phyloP scores from a whole-genome alignment of 2,329 filamentous ascomycete genomes.

The Cladosporium velox region DNA sequence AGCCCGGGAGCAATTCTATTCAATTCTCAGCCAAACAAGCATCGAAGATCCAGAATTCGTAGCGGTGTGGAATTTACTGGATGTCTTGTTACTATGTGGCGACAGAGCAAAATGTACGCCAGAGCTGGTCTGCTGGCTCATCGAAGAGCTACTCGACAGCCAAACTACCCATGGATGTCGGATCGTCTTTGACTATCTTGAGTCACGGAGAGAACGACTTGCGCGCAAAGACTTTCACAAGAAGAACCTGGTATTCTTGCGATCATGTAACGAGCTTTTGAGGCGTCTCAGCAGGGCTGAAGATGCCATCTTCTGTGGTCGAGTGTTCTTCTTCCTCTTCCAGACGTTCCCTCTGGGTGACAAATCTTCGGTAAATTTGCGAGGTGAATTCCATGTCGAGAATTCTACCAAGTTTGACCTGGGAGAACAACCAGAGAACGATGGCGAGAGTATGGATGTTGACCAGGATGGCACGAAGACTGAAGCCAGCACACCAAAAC shows the following conservation, averaged over 20 bases:
- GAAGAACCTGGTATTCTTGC: slow-evolving; percentile 86
- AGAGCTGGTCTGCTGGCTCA: slow-evolving; percentile 81
- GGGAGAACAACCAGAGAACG: slow-evolving; percentile 42
- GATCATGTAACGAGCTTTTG: slow-evolving; percentile 93
- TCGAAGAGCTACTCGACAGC: slow-evolving; percentile 93
- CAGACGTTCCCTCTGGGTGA: slow-evolving; percentile 96
- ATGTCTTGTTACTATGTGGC: slow-evolving; percentile 84
- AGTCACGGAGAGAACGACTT: slow-evolving; percentile 86
- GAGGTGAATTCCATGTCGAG: slow-evolving; percentile 93
- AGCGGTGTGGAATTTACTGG: slow-evolving; percentile 88
- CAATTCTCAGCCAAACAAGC: slow-evolving; percentile 54
- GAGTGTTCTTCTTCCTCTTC: slow-evolving; percentile 98
- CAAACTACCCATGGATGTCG: slow-evolving; percentile 92
- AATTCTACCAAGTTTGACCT: slow-evolving; percentile 85
- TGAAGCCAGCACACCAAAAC: slow-evolving; percentile 19
- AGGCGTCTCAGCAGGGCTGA: slow-evolving; percentile 90
- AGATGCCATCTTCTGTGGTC: slow-evolving; percentile 94
- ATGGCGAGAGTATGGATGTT: slow-evolving; percentile 63
- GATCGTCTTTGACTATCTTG: slow-evolving; percentile 89
- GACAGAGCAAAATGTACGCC: slow-evolving; percentile 66
- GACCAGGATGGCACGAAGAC: slow-evolving; percentile 50
- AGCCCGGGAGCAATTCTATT: slow-evolving; percentile 76
- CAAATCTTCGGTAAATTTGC: slow-evolving; percentile 93
- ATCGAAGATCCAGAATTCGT: slow-evolving; percentile 80
- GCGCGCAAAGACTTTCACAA: slow-evolving; percentile 76